A percentile compares a stretch with the other conserved stretches of the same genome.
These are phyloP conservation scores for Draba incana DNA, from an alignment of 345 rosid species.

Conservation along the genomic window DNA sequence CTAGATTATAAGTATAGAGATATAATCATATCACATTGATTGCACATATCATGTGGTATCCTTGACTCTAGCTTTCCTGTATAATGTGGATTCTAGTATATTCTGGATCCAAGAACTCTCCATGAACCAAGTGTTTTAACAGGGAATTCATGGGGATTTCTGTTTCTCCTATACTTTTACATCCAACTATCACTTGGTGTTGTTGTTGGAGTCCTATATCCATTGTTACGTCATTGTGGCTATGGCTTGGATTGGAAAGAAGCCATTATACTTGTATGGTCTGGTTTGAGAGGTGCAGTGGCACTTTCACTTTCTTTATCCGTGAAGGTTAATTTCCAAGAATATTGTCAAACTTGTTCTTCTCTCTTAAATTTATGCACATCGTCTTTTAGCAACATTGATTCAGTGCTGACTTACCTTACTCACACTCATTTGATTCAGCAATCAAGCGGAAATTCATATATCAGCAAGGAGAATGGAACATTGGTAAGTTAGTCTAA, in stretches of 20 bases:
- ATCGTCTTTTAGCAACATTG: conserved; percentile 1
- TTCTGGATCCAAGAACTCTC: neutral
- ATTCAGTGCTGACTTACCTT: conserved; percentile 17
- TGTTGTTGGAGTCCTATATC: conserved; percentile 73
- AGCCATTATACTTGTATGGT: conserved; percentile 79
- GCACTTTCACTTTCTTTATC: conserved; percentile 88
- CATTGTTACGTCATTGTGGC: conserved; percentile 67
- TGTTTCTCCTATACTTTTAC: conserved; percentile 69
- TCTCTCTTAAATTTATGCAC: neutral
- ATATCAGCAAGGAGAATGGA: conserved; percentile 67
- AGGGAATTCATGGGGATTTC: conserved; percentile 84
- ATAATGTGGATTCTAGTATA: no score
- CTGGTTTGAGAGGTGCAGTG: conserved; percentile 97
- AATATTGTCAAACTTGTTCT: conserved; percentile 17
- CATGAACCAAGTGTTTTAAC: conserved; percentile 36
- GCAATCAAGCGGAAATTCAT: conserved; percentile 65
- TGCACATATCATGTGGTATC: no score
- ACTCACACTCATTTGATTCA: conserved; percentile 36
- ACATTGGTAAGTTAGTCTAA: conserved; percentile 60
- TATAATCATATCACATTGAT: no score
- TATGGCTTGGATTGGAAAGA: conserved; percentile 97
- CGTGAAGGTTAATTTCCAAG: conserved; percentile 69
- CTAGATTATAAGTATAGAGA: no score
- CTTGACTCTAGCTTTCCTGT: no score
- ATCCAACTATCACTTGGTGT: conserved; percentile 69